These are phyloP conservation scores for Cantharellus cinnabarinus DNA, from an alignment of 768 basidiomycete species.

Conservation along the genomic window DNA sequence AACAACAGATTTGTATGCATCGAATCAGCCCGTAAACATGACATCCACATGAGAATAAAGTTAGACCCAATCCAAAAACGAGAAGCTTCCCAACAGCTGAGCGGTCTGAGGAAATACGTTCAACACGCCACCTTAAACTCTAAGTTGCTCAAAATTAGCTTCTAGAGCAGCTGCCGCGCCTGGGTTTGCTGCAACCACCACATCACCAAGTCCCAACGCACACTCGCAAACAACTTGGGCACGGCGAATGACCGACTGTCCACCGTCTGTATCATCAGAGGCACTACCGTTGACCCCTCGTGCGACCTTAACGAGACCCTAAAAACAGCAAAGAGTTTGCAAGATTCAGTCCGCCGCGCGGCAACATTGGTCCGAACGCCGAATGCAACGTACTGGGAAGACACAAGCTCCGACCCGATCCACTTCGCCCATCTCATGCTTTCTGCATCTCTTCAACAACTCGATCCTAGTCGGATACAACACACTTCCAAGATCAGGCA, in stretches of 20 bases:
- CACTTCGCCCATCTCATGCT: constrained; percentile 47
- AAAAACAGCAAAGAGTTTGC: not conserved
- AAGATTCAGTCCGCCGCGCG: not conserved
- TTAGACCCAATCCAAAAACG: too few species aligned
- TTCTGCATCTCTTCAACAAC: constrained; percentile 62
- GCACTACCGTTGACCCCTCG: constrained; percentile 17
- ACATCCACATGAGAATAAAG: too few species aligned
- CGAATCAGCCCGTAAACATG: too few species aligned
- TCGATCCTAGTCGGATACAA: constrained; percentile 67
- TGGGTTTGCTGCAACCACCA: too few species aligned
- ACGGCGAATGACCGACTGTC: constrained; percentile 46
- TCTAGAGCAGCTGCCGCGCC: too few species aligned
- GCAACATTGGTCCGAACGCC: not conserved
- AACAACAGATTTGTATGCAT: too few species aligned
- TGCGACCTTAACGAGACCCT: not conserved
- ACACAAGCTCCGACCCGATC: constrained; percentile 69
- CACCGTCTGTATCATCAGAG: constrained; percentile 28
- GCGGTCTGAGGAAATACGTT: too few species aligned
- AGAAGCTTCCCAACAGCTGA: too few species aligned
- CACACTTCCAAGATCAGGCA: constrained; percentile 57
- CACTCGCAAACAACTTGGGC: constrained; percentile 81
- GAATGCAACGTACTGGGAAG: constrained; percentile 45
- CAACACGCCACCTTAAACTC: too few species aligned
- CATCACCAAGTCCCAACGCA: constrained; percentile 24
- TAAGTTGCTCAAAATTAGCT: too few species aligned